Evolutionary conservation across 345 rosid species (phyloP), one percentile per base, ranked within the genome.

Genomic region (Hypericum androsaemum): DNA sequence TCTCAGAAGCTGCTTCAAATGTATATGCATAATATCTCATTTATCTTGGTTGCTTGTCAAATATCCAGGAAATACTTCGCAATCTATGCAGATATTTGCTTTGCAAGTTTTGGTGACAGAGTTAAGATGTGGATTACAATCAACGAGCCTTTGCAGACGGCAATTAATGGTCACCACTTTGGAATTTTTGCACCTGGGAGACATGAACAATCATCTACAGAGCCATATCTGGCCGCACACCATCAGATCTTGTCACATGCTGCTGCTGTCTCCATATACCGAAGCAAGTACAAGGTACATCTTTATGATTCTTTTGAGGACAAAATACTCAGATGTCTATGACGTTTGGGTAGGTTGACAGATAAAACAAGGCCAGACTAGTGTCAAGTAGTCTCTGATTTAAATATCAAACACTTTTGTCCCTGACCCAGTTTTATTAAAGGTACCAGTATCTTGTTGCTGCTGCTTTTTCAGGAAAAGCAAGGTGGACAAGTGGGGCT

Each of bases 21-120:
- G n/a, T 16, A 47, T 16, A 11, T 43, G 37, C 0, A 32, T 71
- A 10, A 59, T 40, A 10, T 16, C 14, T 41, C 42, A 14, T 52
- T 44, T 48, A 54, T 43, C 37, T 57, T 58, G 37, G 64, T 9
- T 57, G 0, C 47, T 47, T 72, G 70, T 57, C 43, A 41, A 60
- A 62, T 55, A 53, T 71, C 68, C 94, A 90, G 96, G 70, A 75
- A 82, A 55, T 77, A 77, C 73, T 87, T 90, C 71, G 84, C 74
- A 50, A 63, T 62, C 56, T 66, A 66, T 46, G 66, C 66, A 41
- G 59, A 67, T n/a, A 56, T 62, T 40, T 67, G 71, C 66, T 67
- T 46, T 61, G 66, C 54, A 46, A 61, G 45, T 37, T 67, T 56
- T 40, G 62, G 71, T 11, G 71, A 67, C 41, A 61, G 71, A 47